Percentiles rank a stretch among this genome's conserved stretches.
Conservation (phyloP, 2,329 filamentous ascomycete species). For the Sporothrix pallida region DNA sequence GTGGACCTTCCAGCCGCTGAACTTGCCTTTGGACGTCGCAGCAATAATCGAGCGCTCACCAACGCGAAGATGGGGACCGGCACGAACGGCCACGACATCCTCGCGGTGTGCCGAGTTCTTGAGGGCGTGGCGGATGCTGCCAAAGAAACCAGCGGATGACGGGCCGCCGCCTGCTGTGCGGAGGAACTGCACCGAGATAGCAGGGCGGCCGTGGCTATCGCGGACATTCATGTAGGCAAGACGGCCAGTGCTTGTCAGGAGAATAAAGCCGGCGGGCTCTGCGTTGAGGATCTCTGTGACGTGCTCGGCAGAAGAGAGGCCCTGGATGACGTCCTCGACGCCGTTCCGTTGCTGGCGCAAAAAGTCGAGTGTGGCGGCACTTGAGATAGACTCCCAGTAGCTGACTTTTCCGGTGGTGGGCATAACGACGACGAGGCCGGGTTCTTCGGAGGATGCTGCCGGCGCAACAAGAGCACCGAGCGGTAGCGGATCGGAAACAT, state of each 20-base stretch:
- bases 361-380: conserved; percentile 80
- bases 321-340: conserved; percentile 74
- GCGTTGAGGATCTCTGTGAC: conserved; percentile 80
- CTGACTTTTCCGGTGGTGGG: conserved; percentile 82
- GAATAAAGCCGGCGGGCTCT: conserved; percentile 83
- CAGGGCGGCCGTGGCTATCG: conserved; percentile 84
- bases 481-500: conserved; percentile 73
- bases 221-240: conserved; percentile 85
- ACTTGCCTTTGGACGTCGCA: conserved; percentile 74
- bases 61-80: conserved; percentile 72
- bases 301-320: conserved; percentile 78
- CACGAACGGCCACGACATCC: conserved; percentile 79
- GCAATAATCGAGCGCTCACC: conserved; percentile 86
- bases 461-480: conserved; percentile 82
- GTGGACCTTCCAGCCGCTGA: conserved; percentile 88
- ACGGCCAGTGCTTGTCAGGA: conserved; percentile 83
- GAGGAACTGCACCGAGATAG: conserved; percentile 78
- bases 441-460: conserved; percentile 76
- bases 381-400: conserved; percentile 95
- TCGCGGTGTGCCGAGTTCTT: conserved; percentile 72
- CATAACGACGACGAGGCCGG: conserved; percentile 85
- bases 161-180: conserved; percentile 65
- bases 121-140: conserved; percentile 78
- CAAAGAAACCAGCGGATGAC: conserved; percentile 71
- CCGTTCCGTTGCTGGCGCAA: conserved; percentile 82